Evolutionary conservation across 768 basidiomycete species (phyloP).

Genomic region (Boletus insuetus): DNA sequence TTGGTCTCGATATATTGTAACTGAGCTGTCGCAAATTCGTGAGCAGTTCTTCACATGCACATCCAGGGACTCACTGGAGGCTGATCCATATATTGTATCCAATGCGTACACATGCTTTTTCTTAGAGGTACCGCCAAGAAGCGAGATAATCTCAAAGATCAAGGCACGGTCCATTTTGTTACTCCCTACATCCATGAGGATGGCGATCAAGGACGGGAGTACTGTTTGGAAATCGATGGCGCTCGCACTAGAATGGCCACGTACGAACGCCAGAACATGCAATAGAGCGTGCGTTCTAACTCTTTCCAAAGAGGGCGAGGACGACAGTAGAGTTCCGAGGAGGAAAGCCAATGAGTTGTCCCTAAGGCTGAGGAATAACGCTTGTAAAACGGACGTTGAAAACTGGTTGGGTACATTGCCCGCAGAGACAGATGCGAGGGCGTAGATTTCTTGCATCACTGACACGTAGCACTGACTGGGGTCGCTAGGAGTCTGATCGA

Average conservation of each 20-base stretch:
- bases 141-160: constrained; percentile 55
- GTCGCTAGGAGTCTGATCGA: constrained; percentile 10
- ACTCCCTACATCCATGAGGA: constrained; percentile 37
- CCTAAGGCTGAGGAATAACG: constrained; percentile 65
- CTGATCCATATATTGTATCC: constrained; percentile 68
- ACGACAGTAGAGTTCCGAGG: constrained; percentile 61
- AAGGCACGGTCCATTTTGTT: constrained; percentile 30
- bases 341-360: constrained; percentile 80
- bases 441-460: constrained; percentile 67
- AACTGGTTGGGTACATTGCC: constrained; percentile 41
- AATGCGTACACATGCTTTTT: constrained; percentile 63
- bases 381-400: constrained; percentile 54
- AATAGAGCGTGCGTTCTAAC: constrained; percentile 58
- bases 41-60: not conserved
- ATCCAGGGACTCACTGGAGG: constrained; percentile 44
- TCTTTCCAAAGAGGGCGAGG: constrained; percentile 25
- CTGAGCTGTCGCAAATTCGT: constrained; percentile 33
- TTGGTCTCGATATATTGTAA: constrained; percentile 70
- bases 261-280: constrained; percentile 78
- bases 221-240: constrained; percentile 79
- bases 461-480: constrained; percentile 45
- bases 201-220: constrained; percentile 64
- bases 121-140: constrained; percentile 40
- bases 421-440: constrained; percentile 56
- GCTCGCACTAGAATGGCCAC: constrained; percentile 58